Evolutionary conservation across 257 asterid genomes (phyloP), one percentile per base, ranked within the genome.

Genomic region (Galeopsis tetrahit): DNA sequence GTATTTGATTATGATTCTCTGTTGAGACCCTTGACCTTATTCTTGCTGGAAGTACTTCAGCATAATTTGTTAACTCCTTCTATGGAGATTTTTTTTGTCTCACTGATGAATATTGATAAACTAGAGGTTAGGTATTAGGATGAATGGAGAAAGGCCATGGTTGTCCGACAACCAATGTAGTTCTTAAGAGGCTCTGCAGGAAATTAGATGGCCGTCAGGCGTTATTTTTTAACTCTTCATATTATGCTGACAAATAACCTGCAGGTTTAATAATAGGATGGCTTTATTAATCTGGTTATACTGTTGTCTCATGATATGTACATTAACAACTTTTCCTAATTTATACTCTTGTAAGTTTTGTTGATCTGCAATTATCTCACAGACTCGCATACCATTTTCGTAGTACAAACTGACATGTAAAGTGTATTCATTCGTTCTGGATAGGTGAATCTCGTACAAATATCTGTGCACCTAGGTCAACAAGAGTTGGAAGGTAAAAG

Each of bases 401-500:
- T 66, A 11, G 14, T 63, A 39, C 39, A 69, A 51, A 34, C 59
- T 80, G 56, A 35, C 51, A 21, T 71, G 7, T 66, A 40, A 42
- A 66, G 49, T 42, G 75, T 70, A 11, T 43, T 81, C 51, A 40
- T 73, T 81, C 46, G 33, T 73, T 55, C 73, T 70, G 64, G 61
- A 75, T 70, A 93, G 98, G 98, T 93, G 77, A 94, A 94, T 83
- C 90, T 92, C 85, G 98, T 90, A 80, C 99, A 94, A 90, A 94
- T 94, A 84, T 94, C 99, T 74, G 95, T 97, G 15, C 92, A 87
- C 84, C 84, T 94, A 51, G 99, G 99, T 58, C 98, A 91, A 73
- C 99, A 94, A 79, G 99, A 94, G 88, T 82, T 94, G 81, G 99
- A 94, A 88, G 99, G 99, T 67, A 94, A 91, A 83, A 84, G 99